phyloP scores from a whole-genome alignment of 257 asterid species.

The Solanum bulbocastanum region DNA sequence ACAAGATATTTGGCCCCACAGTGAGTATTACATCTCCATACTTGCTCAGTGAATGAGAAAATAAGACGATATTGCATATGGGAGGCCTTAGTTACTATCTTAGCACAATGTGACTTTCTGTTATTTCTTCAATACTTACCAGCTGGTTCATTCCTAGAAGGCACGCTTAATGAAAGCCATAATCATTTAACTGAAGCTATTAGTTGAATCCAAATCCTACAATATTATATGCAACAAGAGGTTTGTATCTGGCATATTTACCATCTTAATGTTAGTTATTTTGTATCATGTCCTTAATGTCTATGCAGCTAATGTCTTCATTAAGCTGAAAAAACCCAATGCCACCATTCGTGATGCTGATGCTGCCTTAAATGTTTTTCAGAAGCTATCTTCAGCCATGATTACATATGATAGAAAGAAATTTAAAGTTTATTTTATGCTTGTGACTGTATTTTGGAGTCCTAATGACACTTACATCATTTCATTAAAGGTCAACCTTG shows the following conservation, averaged over 20 bases:
- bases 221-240: slow-evolving; percentile 51
- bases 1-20: slow-evolving; percentile 75
- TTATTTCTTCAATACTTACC: neutral
- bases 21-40: slow-evolving; percentile 25
- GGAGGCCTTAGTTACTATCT: slow-evolving; percentile 15
- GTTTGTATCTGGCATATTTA: slow-evolving; percentile 14
- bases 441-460: neutral
- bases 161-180: slow-evolving; percentile 51
- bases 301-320: slow-evolving; percentile 38
- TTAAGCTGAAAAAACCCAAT: slow-evolving; percentile 65
- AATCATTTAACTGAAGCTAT: slow-evolving; percentile 49
- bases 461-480: neutral
- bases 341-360: slow-evolving; percentile 72
- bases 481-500: slow-evolving; percentile 50
- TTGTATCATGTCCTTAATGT: neutral
- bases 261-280: neutral
- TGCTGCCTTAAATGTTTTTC: slow-evolving; percentile 52
- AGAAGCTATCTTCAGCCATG: neutral
- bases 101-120: slow-evolving; percentile 15
- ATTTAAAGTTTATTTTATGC: neutral
- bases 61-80: slow-evolving; percentile 10
- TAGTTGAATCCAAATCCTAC: slow-evolving; percentile 54
- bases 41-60: neutral
- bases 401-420: neutral
- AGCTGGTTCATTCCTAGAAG: slow-evolving; percentile 18